phyloP scores from a whole-genome alignment of 371 early-diverging fungal genomes.

The Mortierella sp. region DNA sequence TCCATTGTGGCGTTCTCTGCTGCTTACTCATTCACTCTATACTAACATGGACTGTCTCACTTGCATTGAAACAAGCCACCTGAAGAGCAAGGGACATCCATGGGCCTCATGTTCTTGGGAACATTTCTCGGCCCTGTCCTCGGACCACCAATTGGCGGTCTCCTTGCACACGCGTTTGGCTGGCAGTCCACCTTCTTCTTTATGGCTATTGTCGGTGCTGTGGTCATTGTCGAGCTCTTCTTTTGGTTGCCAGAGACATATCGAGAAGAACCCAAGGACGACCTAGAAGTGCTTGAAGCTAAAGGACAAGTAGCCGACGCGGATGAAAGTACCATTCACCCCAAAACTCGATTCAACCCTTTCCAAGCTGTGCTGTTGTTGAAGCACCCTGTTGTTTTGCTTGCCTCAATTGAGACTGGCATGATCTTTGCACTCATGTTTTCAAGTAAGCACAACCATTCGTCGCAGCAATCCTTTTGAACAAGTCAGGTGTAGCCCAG shows the following conservation, averaged over 20 bases:
- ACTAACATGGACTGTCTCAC: conserved; percentile 59
- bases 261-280: conserved; percentile 54
- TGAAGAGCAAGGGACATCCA: conserved; percentile 52
- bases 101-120: conserved; percentile 52
- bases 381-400: conserved; percentile 57
- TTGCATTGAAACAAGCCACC: conserved; percentile 53
- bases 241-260: conserved; percentile 79
- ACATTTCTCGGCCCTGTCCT: conserved; percentile 51
- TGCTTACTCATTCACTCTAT: conserved; percentile 30
- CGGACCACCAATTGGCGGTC: conserved; percentile 60
- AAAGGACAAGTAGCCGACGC: conserved; percentile 14
- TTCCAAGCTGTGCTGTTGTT: conserved; percentile 57
- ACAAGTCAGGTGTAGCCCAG: too few species aligned
- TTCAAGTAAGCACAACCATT: conserved; percentile 32
- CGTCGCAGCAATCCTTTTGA: too few species aligned
- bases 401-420: conserved; percentile 61
- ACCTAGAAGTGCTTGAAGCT: conserved; percentile 3
- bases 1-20: conserved; percentile 34
- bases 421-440: conserved; percentile 62
- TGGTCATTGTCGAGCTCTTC: conserved; percentile 65
- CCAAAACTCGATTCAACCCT: conserved; percentile 35
- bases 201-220: conserved; percentile 64
- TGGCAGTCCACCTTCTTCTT: conserved; percentile 79
- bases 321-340: neutral
- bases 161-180: conserved; percentile 61